Evolutionary conservation across 140 eudicot genomes (phyloP).

Genomic region (Bidens hawaiensis): DNA sequence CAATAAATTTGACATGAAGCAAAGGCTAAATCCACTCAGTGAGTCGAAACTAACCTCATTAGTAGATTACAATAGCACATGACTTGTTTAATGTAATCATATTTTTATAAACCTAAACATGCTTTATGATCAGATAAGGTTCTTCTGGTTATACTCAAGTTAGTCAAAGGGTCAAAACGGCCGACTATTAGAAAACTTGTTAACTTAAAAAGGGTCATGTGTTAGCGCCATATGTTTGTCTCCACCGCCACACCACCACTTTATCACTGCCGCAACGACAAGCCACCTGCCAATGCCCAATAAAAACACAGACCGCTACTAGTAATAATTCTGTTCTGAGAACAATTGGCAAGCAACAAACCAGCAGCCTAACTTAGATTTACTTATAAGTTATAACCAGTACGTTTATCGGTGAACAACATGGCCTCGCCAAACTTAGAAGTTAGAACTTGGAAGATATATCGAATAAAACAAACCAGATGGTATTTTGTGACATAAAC

Average conservation of each 20-base stretch:
- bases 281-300: too few relatives aligned
- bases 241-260: too few relatives aligned
- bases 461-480: not conserved
- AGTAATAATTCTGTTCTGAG: not conserved
- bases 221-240: too few relatives aligned
- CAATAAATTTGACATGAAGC: not conserved
- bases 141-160: not conserved
- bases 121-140: conserved; percentile 3
- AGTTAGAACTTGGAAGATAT: not conserved
- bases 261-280: too few relatives aligned
- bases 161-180: too few relatives aligned
- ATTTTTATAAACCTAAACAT: not conserved
- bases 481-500: not conserved
- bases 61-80: not conserved
- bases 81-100: not conserved
- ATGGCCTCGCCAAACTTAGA: not conserved
- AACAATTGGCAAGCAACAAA: not conserved
- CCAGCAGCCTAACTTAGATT: not conserved
- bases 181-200: too few relatives aligned
- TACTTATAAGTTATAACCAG: not conserved
- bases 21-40: not conserved
- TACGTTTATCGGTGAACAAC: not conserved
- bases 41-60: conserved; percentile 4
- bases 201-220: too few relatives aligned
- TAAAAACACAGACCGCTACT: not conserved